Evolutionary conservation across 148 eudicot genomes (phyloP).

Genomic region (Chenopodium berlandieri): DNA sequence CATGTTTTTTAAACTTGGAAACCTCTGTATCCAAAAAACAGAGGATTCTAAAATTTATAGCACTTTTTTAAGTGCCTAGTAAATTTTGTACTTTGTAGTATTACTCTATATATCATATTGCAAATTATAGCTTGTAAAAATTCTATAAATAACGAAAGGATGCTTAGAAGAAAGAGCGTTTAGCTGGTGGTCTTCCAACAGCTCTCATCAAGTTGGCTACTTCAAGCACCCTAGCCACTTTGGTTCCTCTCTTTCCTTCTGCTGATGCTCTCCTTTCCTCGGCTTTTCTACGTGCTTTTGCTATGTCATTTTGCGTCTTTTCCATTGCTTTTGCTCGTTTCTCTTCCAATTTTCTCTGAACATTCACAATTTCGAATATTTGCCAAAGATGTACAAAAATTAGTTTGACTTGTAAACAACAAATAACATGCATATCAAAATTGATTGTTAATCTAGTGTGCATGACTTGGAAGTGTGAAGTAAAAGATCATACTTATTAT

Average conservation of each 20-base stretch:
- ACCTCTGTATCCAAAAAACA: slow-evolving; percentile 10
- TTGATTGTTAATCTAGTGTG: too few relatives aligned
- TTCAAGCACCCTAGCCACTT: slow-evolving; percentile 75
- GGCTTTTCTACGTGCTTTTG: slow-evolving; percentile 84
- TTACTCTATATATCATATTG: neutral
- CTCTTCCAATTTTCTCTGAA: slow-evolving; percentile 89
- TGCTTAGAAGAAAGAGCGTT: slow-evolving; percentile 64
- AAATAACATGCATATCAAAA: too few relatives aligned
- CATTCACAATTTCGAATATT: neutral
- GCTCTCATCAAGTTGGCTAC: slow-evolving; percentile 75
- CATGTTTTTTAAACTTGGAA: neutral
- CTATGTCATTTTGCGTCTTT: slow-evolving; percentile 88
- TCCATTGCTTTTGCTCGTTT: slow-evolving; percentile 81
- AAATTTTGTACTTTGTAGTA: neutral
- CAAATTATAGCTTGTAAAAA: neutral
- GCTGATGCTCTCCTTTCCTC: slow-evolving; percentile 90
- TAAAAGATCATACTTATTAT: too few relatives aligned
- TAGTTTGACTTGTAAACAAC: too few relatives aligned
- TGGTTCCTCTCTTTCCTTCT: slow-evolving; percentile 86
- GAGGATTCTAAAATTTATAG: neutral
- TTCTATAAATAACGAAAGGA: neutral
- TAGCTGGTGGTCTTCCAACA: slow-evolving; percentile 73
- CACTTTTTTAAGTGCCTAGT: neutral
- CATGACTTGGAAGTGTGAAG: too few relatives aligned
- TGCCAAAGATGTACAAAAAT: too few relatives aligned